Evolutionary conservation across 73 alveolate species (phyloP).

Genomic region (Tetrahymena thermophila): DNA sequence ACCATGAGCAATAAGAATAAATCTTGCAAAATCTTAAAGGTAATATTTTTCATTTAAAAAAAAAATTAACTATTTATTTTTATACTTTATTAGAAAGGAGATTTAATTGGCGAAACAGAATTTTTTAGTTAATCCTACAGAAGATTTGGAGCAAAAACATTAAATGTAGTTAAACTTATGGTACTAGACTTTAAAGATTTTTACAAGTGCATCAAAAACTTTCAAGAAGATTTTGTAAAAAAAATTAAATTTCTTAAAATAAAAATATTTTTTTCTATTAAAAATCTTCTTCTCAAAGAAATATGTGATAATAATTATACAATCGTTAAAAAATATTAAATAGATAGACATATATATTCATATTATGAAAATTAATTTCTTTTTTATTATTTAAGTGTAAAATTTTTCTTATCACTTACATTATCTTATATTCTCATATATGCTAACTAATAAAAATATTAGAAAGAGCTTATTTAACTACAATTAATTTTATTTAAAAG

Average conservation of each 20-base stretch:
- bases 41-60: constrained; percentile 46
- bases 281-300: no score
- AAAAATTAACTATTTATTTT: constrained; percentile 48
- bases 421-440: no score
- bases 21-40: constrained; percentile 61
- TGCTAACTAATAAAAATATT: no score
- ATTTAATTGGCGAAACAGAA: constrained; percentile 78
- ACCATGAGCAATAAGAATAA: constrained; percentile 49
- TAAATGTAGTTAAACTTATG: constrained; percentile 71
- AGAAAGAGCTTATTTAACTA: no score
- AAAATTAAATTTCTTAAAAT: background rate
- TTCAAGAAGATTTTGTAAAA: background rate
- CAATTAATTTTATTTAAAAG: no score
- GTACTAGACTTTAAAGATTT: constrained; percentile 52
- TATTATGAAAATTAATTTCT: no score
- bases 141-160: constrained; percentile 65
- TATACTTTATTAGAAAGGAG: constrained; percentile 36
- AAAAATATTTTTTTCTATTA: background rate
- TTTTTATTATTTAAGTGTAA: no score
- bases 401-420: no score
- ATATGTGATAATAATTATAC: no score
- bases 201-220: background rate
- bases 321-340: no score
- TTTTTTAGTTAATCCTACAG: constrained; percentile 70
- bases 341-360: no score